These are phyloP conservation scores for Euphorbia schlechtendalii DNA, from an alignment of 441 rosid species.

Conservation along the genomic window DNA sequence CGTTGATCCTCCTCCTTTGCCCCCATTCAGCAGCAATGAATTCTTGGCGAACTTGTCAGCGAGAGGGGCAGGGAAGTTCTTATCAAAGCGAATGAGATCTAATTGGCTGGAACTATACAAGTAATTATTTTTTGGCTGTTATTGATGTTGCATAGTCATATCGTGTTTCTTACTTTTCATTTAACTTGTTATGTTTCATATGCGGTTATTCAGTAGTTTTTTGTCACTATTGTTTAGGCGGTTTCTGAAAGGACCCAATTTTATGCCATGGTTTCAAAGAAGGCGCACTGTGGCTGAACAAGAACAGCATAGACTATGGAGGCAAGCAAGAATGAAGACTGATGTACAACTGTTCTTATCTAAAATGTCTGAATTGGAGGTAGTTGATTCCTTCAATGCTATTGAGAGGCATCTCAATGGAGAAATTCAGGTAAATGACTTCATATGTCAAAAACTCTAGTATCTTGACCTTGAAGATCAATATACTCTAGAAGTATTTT, in stretches of 20 bases:
- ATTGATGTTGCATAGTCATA: background rate
- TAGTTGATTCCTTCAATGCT: slow-evolving; percentile 84
- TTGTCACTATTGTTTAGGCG: slow-evolving; percentile 51
- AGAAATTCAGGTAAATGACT: slow-evolving; percentile 58
- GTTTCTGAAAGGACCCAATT: slow-evolving; percentile 85
- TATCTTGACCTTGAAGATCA: background rate
- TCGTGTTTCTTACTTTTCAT: background rate
- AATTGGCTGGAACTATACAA: slow-evolving; percentile 96
- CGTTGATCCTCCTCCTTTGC: slow-evolving; percentile 80
- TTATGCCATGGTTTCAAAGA: slow-evolving; percentile 92
- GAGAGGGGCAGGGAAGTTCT: slow-evolving; percentile 91
- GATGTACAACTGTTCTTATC: slow-evolving; percentile 57
- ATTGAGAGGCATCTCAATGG: slow-evolving; percentile 75
- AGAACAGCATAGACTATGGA: slow-evolving; percentile 86
- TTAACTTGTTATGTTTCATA: slow-evolving; percentile 3
- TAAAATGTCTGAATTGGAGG: slow-evolving; percentile 79
- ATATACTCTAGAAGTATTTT: background rate
- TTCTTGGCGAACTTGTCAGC: slow-evolving; percentile 71
- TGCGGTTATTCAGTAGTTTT: slow-evolving; percentile 11
- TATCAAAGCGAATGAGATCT: slow-evolving; percentile 89
- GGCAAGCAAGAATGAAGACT: slow-evolving; percentile 73
- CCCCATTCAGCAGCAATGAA: slow-evolving; percentile 53
- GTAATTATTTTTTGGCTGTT: slow-evolving; percentile 33
- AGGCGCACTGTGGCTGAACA: slow-evolving; percentile 72
- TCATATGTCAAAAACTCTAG: background rate